Evolutionary conservation across 148 eudicot species (phyloP).

Genomic region (Rhododendron williamsianum): DNA sequence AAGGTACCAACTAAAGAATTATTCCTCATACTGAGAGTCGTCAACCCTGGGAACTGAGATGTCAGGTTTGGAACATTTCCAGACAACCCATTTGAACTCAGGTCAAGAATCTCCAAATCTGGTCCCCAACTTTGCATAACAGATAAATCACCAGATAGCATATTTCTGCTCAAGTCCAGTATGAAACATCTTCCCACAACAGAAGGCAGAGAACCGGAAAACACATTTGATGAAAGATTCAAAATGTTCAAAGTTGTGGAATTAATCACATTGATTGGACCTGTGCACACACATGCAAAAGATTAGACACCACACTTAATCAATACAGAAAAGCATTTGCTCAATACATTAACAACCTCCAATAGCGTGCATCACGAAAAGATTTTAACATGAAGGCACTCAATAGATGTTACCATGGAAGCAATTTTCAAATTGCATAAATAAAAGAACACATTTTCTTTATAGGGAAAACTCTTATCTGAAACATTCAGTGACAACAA

Average conservation of each 20-base stretch:
- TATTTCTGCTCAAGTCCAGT: slow-evolving; percentile 60
- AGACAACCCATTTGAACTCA: slow-evolving; percentile 70
- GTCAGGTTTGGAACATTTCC: slow-evolving; percentile 65
- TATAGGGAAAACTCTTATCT: neutral
- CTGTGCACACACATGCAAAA: slow-evolving; percentile 33
- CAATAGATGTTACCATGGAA: neutral
- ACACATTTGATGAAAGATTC: slow-evolving; percentile 52
- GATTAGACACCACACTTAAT: neutral
- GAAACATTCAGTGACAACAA: neutral
- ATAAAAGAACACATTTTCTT: neutral
- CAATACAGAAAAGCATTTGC: slow-evolving; percentile 12
- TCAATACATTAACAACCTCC: slow-evolving; percentile 2
- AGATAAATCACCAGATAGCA: slow-evolving; percentile 47
- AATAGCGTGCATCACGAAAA: neutral
- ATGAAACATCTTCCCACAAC: slow-evolving; percentile 39
- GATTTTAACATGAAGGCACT: neutral
- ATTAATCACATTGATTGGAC: slow-evolving; percentile 62
- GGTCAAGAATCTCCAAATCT: slow-evolving; percentile 59
- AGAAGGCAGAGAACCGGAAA: slow-evolving; percentile 53
- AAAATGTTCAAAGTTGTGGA: slow-evolving; percentile 60
- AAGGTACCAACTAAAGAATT: slow-evolving; percentile 64
- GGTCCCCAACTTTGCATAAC: slow-evolving; percentile 42
- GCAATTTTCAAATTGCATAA: neutral
- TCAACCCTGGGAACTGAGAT: slow-evolving; percentile 51
- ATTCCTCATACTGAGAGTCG: slow-evolving; percentile 48